Evolutionary conservation across 768 basidiomycete genomes (phyloP), one percentile per base, ranked within the genome.

Genomic region (Ramaria sp.): DNA sequence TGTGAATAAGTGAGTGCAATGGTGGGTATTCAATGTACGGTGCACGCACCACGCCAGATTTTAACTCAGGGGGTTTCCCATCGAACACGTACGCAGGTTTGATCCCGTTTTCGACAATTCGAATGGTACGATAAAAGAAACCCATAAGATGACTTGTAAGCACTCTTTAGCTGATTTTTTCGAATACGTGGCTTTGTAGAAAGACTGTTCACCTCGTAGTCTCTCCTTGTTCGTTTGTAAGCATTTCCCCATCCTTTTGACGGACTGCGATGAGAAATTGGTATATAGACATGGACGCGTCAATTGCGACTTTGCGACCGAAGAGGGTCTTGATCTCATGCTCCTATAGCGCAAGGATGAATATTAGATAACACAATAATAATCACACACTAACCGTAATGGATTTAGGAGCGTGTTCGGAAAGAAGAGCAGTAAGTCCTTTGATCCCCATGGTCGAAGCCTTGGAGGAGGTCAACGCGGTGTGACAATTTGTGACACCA

Each of bases 21-120:
- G 8, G 5, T 34, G 32, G 32, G 3, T 34, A n/a, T 34, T 34
- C 32, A 34, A 34, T 34, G 32, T 30, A 36, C 18, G 4, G 10
- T 2, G 30, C 10, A 84, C 91, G 64, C 63, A 99, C 95, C 63
- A 98, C 93, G 50, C 91, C 91, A 55, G 91, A 85, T 72, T 99
- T 99, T 71, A 99, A 70, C 62, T 97, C 93, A 44, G 96, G 96
- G 1, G 96, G 96, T 67, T 94, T 95, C 20, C 96, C 96, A 68
- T 99, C 96, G 60, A 99, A 99, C 32, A 99, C 91, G 68, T 98
- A 98, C 32, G 86, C 86, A 0, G 95, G 94, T 64, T 99, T 99
- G 65, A 99, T 92, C 3, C 96, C 96, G 60, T 98, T 95, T 70
- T 99, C 96, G 16, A 94, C 94, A 66, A 99, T 98, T 22, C 96